Percentiles rank a stretch among this genome's conserved stretches.
Conservation (phyloP, 2,329 filamentous ascomycete species). For the Fusarium siculi region DNA sequence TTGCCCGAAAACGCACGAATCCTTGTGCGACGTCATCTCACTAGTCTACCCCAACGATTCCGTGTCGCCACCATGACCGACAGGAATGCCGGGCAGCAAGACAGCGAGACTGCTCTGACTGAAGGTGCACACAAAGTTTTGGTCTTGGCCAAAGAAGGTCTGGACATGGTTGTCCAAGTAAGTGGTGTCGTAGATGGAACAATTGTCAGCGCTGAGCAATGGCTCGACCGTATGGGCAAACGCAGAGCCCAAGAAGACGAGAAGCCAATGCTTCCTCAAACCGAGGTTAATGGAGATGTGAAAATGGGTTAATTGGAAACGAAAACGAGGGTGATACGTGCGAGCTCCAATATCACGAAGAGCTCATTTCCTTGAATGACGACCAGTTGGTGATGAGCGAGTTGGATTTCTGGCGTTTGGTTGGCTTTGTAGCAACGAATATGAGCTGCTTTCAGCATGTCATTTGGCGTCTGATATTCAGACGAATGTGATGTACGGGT, state of each 20-base stretch:
- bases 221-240: slow-evolving; percentile 81
- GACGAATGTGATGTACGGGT: not conserved
- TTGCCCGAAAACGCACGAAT: slow-evolving; percentile 88
- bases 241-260: slow-evolving; percentile 44
- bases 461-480: not conserved
- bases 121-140: slow-evolving; percentile 80
- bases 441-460: slow-evolving; percentile 13
- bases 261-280: slow-evolving; percentile 40
- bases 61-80: slow-evolving; percentile 71
- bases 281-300: slow-evolving; percentile 41
- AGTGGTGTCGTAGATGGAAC: slow-evolving; percentile 89
- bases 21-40: slow-evolving; percentile 85
- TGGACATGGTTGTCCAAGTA: slow-evolving; percentile 95
- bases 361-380: slow-evolving; percentile 6
- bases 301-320: slow-evolving; percentile 43
- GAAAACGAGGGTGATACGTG: slow-evolving; percentile 20
- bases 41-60: slow-evolving; percentile 86
- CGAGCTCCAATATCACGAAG: slow-evolving; percentile 16
- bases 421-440: slow-evolving; percentile 29
- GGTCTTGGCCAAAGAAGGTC: slow-evolving; percentile 86
- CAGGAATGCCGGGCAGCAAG: slow-evolving; percentile 39
- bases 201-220: slow-evolving; percentile 88
- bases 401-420: slow-evolving; percentile 29
- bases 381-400: slow-evolving; percentile 7
- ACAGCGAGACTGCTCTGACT: slow-evolving; percentile 51